A percentile compares a stretch with the other conserved stretches of the same genome.
Evolutionary conservation across 805 yeast genomes (phyloP).

Genomic region (Metschnikowia similis): DNA sequence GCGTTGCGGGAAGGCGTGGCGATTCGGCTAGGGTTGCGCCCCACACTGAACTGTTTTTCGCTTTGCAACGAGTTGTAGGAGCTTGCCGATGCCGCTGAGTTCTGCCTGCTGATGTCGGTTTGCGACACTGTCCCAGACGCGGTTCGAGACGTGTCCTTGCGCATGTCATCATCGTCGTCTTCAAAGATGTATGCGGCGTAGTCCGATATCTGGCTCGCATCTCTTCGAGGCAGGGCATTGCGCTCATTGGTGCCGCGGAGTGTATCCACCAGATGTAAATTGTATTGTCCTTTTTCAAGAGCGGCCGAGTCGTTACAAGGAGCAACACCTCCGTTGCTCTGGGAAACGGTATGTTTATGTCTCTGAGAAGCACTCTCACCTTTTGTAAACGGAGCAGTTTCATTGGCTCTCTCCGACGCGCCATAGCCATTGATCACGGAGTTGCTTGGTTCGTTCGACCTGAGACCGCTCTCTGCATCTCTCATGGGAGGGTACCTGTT

Average conservation of each 20-base stretch:
- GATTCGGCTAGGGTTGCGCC: constrained; percentile 10
- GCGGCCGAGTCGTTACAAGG: too few relatives aligned
- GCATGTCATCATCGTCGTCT: not conserved
- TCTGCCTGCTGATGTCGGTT: not conserved
- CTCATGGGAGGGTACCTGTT: too few relatives aligned
- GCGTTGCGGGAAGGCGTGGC: constrained; percentile 8
- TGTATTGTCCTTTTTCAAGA: not conserved
- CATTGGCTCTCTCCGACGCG: too few relatives aligned
- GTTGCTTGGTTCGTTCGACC: too few relatives aligned
- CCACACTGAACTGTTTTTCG: constrained; percentile 19
- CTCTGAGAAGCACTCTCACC: too few relatives aligned
- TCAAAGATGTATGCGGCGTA: constrained; percentile 14
- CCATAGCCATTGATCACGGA: too few relatives aligned
- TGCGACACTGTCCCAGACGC: not conserved
- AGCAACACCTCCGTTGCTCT: not conserved
- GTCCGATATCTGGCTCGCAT: constrained; percentile 13
- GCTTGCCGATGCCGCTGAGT: constrained; percentile 11
- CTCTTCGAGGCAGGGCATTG: not conserved
- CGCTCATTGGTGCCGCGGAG: not conserved
- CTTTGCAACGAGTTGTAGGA: constrained; percentile 32
- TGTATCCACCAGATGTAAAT: not conserved
- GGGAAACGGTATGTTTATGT: not conserved
- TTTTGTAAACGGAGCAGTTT: too few relatives aligned
- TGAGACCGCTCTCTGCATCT: too few relatives aligned
- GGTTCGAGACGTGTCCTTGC: not conserved